Percentiles rank a stretch among this genome's conserved stretches.
Conservation (phyloP, 495 filamentous ascomycete genomes). For the Lepraria neglecta region DNA sequence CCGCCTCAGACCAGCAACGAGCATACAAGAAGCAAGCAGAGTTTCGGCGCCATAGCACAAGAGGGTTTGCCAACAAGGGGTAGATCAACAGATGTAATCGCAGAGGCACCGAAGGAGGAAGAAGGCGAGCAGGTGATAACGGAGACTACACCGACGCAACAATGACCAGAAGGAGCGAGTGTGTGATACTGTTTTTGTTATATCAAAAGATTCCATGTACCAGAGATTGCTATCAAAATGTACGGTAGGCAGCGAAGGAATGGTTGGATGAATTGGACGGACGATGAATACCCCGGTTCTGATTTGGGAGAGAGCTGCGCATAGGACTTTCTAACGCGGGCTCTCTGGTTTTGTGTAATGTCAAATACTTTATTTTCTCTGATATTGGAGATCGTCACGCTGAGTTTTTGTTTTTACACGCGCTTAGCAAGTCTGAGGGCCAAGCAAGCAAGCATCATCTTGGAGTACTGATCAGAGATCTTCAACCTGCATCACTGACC, state of each 20-base stretch:
- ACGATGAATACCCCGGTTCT: slow-evolving; percentile 11
- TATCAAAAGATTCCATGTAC: slow-evolving; percentile 6
- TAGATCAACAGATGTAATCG: slow-evolving; percentile 13
- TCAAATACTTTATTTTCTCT: slow-evolving; percentile 6
- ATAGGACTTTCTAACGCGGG: slow-evolving; percentile 1
- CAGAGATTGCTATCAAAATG: slow-evolving; percentile 11
- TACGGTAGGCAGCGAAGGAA: slow-evolving; percentile 8
- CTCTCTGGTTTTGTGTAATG: slow-evolving; percentile 6
- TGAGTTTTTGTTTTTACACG: not conserved
- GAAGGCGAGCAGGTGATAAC: slow-evolving; percentile 11
- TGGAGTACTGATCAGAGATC: no score
- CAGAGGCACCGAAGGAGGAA: slow-evolving; percentile 9
- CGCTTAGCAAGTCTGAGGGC: not conserved
- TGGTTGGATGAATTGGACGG: slow-evolving; percentile 9
- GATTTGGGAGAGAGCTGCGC: not conserved
- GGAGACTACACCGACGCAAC: not conserved
- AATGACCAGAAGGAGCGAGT: not conserved
- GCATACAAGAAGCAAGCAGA: slow-evolving; percentile 24
- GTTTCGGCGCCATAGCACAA: slow-evolving; percentile 26
- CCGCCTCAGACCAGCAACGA: slow-evolving; percentile 34
- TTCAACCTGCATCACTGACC: no score
- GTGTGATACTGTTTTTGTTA: not conserved
- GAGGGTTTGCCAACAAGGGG: slow-evolving; percentile 14
- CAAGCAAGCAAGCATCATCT: no score
- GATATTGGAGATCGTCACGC: slow-evolving; percentile 1